Evolutionary conservation across 2,329 filamentous ascomycete species (phyloP).

Genomic region (Aspergillus intermedius): DNA sequence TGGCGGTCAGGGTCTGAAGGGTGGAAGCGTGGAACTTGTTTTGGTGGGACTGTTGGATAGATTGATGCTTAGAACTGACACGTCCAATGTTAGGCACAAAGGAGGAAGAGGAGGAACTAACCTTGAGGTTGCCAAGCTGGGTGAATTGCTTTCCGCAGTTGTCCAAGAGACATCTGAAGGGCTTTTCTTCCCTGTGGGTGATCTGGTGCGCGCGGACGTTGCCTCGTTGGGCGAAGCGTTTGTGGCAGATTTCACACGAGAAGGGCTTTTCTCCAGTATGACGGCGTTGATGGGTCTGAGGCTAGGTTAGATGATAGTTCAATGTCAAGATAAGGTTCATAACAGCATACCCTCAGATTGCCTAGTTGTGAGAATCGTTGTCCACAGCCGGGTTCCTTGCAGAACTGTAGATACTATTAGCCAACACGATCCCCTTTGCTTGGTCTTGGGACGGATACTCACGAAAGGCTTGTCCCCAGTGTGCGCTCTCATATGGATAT

Average conservation of each 20-base stretch:
- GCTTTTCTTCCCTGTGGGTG: slow-evolving; percentile 70
- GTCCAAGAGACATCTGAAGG: slow-evolving; percentile 74
- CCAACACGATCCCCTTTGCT: background rate
- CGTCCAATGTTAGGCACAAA: background rate
- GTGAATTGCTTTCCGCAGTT: slow-evolving; percentile 83
- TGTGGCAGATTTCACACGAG: slow-evolving; percentile 70
- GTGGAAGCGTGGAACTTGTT: slow-evolving; percentile 86
- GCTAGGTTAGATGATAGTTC: background rate
- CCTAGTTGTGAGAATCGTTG: slow-evolving; percentile 83
- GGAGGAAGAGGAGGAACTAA: background rate
- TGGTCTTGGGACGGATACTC: slow-evolving; percentile 33
- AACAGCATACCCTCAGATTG: slow-evolving; percentile 65
- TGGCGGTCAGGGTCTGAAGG: slow-evolving; percentile 60
- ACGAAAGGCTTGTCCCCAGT: slow-evolving; percentile 88
- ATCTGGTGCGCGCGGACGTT: slow-evolving; percentile 79
- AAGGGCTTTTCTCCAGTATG: slow-evolving; percentile 86
- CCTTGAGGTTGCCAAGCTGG: slow-evolving; percentile 87
- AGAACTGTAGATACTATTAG: slow-evolving; percentile 39
- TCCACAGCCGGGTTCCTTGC: slow-evolving; percentile 65
- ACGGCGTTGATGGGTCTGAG: slow-evolving; percentile 73
- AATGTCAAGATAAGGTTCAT: background rate
- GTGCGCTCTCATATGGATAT: slow-evolving; percentile 82
- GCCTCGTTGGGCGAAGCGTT: slow-evolving; percentile 76
- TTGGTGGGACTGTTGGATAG: slow-evolving; percentile 63
- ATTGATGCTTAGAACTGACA: slow-evolving; percentile 1